Evolutionary conservation across 2,329 filamentous ascomycete species (phyloP), one percentile per base, ranked within the genome.

Genomic region (Mariannaea elegans): DNA sequence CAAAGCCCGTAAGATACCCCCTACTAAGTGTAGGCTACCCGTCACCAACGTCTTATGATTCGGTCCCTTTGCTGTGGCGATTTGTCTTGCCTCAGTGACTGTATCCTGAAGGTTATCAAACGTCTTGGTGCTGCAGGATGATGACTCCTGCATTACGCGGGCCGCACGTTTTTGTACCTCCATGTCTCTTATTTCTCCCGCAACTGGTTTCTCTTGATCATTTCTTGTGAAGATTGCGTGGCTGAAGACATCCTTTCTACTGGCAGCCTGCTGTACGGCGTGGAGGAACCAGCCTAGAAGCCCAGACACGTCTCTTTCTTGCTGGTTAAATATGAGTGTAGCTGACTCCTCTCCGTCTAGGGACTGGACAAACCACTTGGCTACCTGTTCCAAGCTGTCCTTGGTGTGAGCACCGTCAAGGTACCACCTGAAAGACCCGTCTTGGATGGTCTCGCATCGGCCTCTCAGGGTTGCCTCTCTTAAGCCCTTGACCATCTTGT

Each of bases 321-420:
- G 93, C 76, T 97, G 94, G 76, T 97, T 97, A 82, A 98, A 98
- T 46, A 98, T 84, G 44, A 98, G 79, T 0, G 92, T 80, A 42
- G 80, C 76, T 23, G 65, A 51, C 7, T 73, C 72, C 0, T 62
- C 59, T 1, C 63, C 38, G 7, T 56, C 71, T n/a, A 83, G 70
- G 46, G 82, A 78, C 7, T 77, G 77, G 2, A 85, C 85, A 69
- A 94, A 94, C 94, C 94, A 97, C 65, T 81, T 82, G 3, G 87
- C 92, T 10, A 91, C 90, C 39, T 92, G 84, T 51, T 87, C 83
- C 63, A 97, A 87, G 68, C 92, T 96, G 68, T 97, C 93, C 19
- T 88, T 81, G 0, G 94, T 97, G 73, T 97, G 94, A 2, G 92
- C 94, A 3, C 94, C 93, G 70, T 97, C 94, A 14, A 97, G 86